Evolutionary conservation across 495 filamentous ascomycete genomes (phyloP).

Genomic region (Entonaema liquescens): DNA sequence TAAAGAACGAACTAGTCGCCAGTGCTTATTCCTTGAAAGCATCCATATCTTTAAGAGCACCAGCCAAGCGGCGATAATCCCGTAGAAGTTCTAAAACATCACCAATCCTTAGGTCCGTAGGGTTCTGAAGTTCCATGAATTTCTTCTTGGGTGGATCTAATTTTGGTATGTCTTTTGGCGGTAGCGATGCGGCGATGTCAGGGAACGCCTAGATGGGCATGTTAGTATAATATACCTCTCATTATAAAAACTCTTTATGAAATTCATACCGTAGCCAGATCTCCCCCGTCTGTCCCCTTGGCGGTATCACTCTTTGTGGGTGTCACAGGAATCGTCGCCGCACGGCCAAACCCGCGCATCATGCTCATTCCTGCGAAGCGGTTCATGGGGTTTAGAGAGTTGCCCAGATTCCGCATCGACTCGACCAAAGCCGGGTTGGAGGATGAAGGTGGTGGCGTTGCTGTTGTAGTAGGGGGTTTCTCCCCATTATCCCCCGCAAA

Average conservation of each 20-base stretch:
- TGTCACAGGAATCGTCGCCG: slow-evolving; percentile 43
- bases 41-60: slow-evolving; percentile 68
- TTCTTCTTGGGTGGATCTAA: slow-evolving; percentile 76
- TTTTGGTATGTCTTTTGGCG: slow-evolving; percentile 61
- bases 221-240: slow-evolving; percentile 7
- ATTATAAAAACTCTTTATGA: not conserved
- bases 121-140: slow-evolving; percentile 82
- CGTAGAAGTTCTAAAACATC: slow-evolving; percentile 84
- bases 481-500: slow-evolving; percentile 54
- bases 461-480: slow-evolving; percentile 41
- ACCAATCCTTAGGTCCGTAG: slow-evolving; percentile 77
- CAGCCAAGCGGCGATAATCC: slow-evolving; percentile 87
- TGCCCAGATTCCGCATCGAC: slow-evolving; percentile 84
- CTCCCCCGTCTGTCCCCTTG: slow-evolving; percentile 54
- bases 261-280: slow-evolving; percentile 58
- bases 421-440: slow-evolving; percentile 71
- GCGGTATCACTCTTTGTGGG: slow-evolving; percentile 41
- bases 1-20: not conserved
- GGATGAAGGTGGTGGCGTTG: slow-evolving; percentile 50
- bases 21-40: slow-evolving; percentile 61
- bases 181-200: slow-evolving; percentile 62
- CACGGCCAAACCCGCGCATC: slow-evolving; percentile 78
- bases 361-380: slow-evolving; percentile 73
- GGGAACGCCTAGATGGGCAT: slow-evolving; percentile 61
- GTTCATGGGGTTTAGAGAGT: slow-evolving; percentile 83